Percentiles rank a stretch among this genome's conserved stretches.
These are phyloP conservation scores for Coemansia sp. DNA, from an alignment of 192 early-diverging fungal genomes.

Conservation along the genomic window DNA sequence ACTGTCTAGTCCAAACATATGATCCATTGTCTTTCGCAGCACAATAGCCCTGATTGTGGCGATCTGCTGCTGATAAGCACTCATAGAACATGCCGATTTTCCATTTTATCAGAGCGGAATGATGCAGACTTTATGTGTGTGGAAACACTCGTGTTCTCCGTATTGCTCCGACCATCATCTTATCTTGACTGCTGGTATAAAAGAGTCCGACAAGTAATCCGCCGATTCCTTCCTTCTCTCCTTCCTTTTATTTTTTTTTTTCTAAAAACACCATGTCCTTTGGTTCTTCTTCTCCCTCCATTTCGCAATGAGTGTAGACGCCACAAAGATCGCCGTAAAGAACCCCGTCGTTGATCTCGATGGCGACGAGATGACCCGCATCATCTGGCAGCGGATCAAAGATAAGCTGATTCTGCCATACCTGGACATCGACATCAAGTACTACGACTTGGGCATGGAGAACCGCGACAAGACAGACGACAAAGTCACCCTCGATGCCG, in stretches of 20 bases:
- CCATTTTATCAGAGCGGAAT: neutral
- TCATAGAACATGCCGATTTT: neutral
- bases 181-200: conserved; percentile 1
- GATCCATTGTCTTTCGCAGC: neutral
- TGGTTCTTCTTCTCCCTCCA: conserved; percentile 4
- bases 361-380: conserved; percentile 99
- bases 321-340: conserved; percentile 69
- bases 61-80: neutral
- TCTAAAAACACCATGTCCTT: neutral
- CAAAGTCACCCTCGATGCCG: conserved; percentile 92
- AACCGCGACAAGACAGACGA: conserved; percentile 93
- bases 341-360: conserved; percentile 87
- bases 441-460: conserved; percentile 92
- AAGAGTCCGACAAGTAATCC: neutral
- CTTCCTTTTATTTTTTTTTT: neutral
- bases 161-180: neutral
- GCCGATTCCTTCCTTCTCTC: neutral
- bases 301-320: conserved; percentile 45
- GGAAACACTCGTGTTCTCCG: conserved; percentile 6
- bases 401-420: conserved; percentile 88
- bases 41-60: neutral
- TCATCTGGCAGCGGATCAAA: conserved; percentile 94
- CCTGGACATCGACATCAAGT: conserved; percentile 90
- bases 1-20: no score
- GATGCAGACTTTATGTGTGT: neutral